Base-by-base conservation (phyloP, 2,329 filamentous ascomycete species). In the Alternaria arborescens region DNA sequence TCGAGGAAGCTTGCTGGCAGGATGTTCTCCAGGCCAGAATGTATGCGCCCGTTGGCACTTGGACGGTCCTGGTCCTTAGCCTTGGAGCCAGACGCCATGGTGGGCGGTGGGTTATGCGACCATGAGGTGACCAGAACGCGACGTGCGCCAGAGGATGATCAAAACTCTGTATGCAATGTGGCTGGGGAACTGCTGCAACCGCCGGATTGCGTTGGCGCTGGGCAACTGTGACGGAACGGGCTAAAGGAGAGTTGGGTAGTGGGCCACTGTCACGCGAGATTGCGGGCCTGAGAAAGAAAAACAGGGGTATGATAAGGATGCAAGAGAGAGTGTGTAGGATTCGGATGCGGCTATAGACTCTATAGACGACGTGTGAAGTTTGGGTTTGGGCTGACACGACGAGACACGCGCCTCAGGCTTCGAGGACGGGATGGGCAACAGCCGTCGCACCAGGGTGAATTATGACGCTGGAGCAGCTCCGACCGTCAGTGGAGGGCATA, bases 21-120 rank as follows among this genome's bases (percentile, higher is more conserved):
- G 22, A 75, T 66, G 60, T 72, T 71, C 32, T 77, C 74, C 60
- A 74, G 64, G n/a, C 65, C 69, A 42, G 69, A 61, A 36, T 66
- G 67, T 41, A 58, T 58, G 52, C 70, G 71, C 46, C 43, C 60
- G 32, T 55, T 60, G 38, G 61, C 62, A 46, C 52, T 52, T 66
- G 68, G 67, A 60, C 63, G 63, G 53, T 70, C 64, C 48, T 57
- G 30, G 48, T 69, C 61, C 58, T 64, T 58, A 47, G 55, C 53
- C 34, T 62, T 51, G 28, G 55, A 52, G 26, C 64, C 66, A 52
- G 61, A 56, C 52, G 64, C 64, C 70, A 74, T 74, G 28, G 55
- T 60, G 62, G 58, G 38, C 46, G 36, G 50, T 47, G 42, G 46
- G 58, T 59, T 59, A 58, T 61, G 54, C 52, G 61, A 60, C 43